Base-by-base conservation (phyloP, 768 basidiomycete species). In the Pleurotus tuoliensis region DNA sequence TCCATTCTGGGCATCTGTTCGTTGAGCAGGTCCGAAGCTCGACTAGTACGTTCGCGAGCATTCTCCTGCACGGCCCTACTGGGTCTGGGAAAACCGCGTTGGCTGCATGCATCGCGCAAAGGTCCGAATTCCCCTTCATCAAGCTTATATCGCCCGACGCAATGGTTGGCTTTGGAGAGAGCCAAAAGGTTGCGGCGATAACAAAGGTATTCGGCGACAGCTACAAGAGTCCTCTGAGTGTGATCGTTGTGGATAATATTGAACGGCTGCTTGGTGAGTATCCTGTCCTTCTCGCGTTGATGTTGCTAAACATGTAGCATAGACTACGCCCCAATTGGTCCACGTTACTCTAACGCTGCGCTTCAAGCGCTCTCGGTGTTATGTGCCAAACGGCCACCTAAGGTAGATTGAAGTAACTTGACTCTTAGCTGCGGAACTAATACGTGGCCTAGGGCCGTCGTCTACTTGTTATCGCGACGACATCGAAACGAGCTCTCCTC, bases 311-410 rank as follows among this genome's bases (percentile, higher is more conserved):
- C 9, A 24, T 12, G 15, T 37, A 27, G 11, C 58, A 15, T 22
- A 94, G 96, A 98, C 61, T 99, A 94, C 90, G 94, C 93, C 5
- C 93, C 95, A 3, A 88, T 99, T 73, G 96, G 96, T 2, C 92
- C 89, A n/a, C 80, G 94, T 47, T 99, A 98, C 74, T 98, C 96
- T 1, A 98, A 98, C 68, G 77, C 87, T 6, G 92, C 98, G 4
- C 76, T 99, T 20, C 97, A 98, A 69, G 80, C 95, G 0, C 73
- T 99, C 15, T 75, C 97, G 50, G 95, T 98, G 0, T 76, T 99
- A 22, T 84, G 98, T 59, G 84, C 83, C 45, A 87, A 92, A 59
- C 81, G 90, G 58, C 97, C 97, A 43, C 97, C 97, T 0, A 97
- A 97, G 82, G 94, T 92, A 61, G 41, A 74, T 61, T 18, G 4